A percentile compares a stretch with the other conserved stretches of the same genome.
Conservation (phyloP, 331 rosid species). For the Quercus lobata region DNA sequence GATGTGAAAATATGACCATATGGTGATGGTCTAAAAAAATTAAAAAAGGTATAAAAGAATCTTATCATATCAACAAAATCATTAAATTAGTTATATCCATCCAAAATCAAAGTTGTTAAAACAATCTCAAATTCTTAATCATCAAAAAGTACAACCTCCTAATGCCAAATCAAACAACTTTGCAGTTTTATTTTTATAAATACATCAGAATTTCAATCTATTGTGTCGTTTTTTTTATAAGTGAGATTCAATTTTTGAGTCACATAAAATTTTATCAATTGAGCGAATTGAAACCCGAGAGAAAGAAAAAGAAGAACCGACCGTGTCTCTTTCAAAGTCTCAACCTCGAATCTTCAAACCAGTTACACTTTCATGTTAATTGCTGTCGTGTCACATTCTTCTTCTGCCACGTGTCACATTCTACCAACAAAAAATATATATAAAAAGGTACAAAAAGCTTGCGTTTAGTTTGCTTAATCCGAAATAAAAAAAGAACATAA, state of each 20-base stretch:
- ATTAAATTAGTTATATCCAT: too few species aligned
- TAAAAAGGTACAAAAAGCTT: neutral
- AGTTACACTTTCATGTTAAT: slow-evolving; percentile 3
- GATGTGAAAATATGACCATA: too few species aligned
- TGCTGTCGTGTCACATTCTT: neutral
- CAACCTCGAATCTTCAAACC: slow-evolving; percentile 1
- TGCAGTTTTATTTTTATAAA: too few species aligned
- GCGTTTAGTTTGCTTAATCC: slow-evolving; percentile 16
- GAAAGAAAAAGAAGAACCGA: rapidly evolving
- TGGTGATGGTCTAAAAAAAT: too few species aligned
- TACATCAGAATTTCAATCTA: too few species aligned
- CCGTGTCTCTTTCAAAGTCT: neutral
- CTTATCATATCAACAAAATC: too few species aligned
- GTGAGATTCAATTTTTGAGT: rapidly evolving
- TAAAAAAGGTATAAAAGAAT: too few species aligned
- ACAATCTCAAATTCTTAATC: too few species aligned
- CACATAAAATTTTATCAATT: rapidly evolving
- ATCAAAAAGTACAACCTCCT: too few species aligned
- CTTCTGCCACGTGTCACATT: slow-evolving; percentile 22
- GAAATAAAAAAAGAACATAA: neutral
- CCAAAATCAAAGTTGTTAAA: too few species aligned
- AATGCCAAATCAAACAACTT: too few species aligned
- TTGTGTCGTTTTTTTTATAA: too few species aligned
- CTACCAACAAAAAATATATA: neutral
- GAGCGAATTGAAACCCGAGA: rapidly evolving